Evolutionary conservation across 2,329 filamentous ascomycete species (phyloP), one percentile per base, ranked within the genome.

Genomic region (Biscogniauxia sp.): DNA sequence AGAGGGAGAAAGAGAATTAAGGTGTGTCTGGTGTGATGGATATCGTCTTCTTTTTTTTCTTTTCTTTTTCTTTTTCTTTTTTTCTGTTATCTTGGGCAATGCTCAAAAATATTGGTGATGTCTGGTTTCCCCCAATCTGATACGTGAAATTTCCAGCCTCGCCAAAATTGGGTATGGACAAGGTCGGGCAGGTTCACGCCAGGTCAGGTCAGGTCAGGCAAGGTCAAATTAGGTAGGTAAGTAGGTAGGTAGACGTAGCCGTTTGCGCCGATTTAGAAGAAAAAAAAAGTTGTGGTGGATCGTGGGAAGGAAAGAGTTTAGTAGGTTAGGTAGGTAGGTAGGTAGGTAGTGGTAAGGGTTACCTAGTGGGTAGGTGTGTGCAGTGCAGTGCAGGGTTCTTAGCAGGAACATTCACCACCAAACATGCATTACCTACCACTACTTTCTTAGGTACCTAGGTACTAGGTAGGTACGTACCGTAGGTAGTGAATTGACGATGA

Each of bases 81-180:
- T 32, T 13, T 32, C 32, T 32, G 53, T 19, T 26, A 32, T 32
- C 51, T 25, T 45, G 56, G 23, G 56, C 51, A 61, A 28, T 55
- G 17, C 55, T 51, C 56, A 52, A 51, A 60, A 57, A 54, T 19
- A 49, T 52, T 51, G 26, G 26, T 32, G 57, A 57, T 61, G 55
- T n/a, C n/a, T n/a, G n/a, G n/a, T 60, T 55, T 45, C 56, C 25
- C 54, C 60, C 59, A 66, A 64, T 59, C 55, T 45, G 58, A 63
- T 63, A 57, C 58, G 62, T 55, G 58, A 57, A 56, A 52, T 58
- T 57, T 62, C 66, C 64, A 70, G 66, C 67, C 67, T 68, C 67
- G 64, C 61, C 61, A 58, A 64, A 64, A 65, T 59, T 32, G 49
- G 49, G 53, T 56, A 23, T 23, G 23, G 23, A 5, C 23, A 23